These are phyloP conservation scores for Baeospora myosura DNA, from an alignment of 1,284 basidiomycete species.

Conservation along the genomic window DNA sequence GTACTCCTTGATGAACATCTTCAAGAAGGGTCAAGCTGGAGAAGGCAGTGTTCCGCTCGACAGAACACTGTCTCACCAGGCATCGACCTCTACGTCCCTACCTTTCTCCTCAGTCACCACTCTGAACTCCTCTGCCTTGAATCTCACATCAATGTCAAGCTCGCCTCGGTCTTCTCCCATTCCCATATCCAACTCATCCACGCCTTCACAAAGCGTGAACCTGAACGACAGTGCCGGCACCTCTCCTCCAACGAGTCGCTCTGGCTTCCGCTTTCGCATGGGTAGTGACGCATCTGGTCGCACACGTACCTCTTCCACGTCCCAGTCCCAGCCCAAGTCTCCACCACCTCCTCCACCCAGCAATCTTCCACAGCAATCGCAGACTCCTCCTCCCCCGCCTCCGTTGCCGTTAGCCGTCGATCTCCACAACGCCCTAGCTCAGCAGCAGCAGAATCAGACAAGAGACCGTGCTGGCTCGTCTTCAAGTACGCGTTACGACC, in stretches of 20 bases:
- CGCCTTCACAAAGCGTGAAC: constrained; percentile 13
- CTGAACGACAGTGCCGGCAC: constrained; percentile 10
- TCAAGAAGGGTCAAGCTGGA: constrained; percentile 45
- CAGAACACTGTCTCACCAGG: constrained; percentile 14
- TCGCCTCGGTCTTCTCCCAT: too few species aligned
- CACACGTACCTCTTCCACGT: constrained; percentile 6
- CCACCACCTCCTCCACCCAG: constrained; percentile 6
- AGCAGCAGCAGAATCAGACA: constrained; percentile 25
- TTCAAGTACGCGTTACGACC: constrained; percentile 15
- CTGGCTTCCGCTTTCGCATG: constrained; percentile 24
- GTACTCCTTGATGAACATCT: constrained; percentile 51
- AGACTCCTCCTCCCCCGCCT: constrained; percentile 20
- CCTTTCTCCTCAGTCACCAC: constrained; percentile 14
- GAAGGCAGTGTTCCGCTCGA: constrained; percentile 20
- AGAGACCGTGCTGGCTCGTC: constrained; percentile 28
- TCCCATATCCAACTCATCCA: constrained; percentile 8
- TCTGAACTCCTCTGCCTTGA: constrained; percentile 10
- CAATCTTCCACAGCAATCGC: constrained; percentile 12
- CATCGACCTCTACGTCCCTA: constrained; percentile 11
- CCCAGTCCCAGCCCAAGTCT: background rate
- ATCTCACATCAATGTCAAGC: too few species aligned
- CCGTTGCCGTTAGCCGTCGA: constrained; percentile 30
- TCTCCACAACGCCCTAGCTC: constrained; percentile 31
- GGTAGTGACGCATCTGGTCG: constrained; percentile 28
- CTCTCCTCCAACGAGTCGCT: constrained; percentile 3